A percentile compares a stretch with the other conserved stretches of the same genome.
Conservation (phyloP, 441 rosid species). For the Flueggea neowawraea region DNA sequence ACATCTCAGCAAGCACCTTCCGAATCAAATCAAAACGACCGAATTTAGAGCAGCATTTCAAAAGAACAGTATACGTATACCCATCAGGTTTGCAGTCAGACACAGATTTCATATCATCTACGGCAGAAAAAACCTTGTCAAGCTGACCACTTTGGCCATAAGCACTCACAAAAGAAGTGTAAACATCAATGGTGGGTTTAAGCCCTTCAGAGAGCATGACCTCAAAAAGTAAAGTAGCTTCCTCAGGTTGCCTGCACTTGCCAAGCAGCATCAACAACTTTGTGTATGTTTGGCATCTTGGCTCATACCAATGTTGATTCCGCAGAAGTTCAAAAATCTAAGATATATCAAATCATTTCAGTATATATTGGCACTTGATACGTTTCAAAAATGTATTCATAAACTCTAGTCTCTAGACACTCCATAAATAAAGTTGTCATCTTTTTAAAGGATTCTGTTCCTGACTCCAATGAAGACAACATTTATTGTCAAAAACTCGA, state of each 20-base stretch:
- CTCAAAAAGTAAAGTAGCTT: constrained; percentile 69
- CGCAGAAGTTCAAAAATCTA: constrained; percentile 77
- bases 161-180: constrained; percentile 69
- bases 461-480: too few species aligned
- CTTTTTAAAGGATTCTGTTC: too few species aligned
- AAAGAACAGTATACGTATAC: constrained; percentile 59
- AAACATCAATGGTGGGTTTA: constrained; percentile 69
- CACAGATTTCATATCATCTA: constrained; percentile 68
- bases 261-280: constrained; percentile 77
- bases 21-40: constrained; percentile 48
- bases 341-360: neutral
- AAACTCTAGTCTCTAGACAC: too few species aligned
- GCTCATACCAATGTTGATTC: constrained; percentile 74
- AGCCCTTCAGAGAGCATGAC: constrained; percentile 67
- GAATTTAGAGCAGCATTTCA: constrained; percentile 51
- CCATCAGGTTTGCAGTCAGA: constrained; percentile 72
- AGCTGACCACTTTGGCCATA: constrained; percentile 57
- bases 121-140: constrained; percentile 45
- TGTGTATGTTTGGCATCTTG: constrained; percentile 63
- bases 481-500: too few species aligned
- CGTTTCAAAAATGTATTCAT: too few species aligned
- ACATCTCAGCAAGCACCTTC: constrained; percentile 61
- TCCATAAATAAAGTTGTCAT: too few species aligned
- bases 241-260: constrained; percentile 62
- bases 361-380: too few species aligned